Percentiles rank a stretch among this genome's conserved stretches.
Evolutionary conservation across 106 monocot genomes (phyloP).

Genomic region (Acanthochlamys bracteata): DNA sequence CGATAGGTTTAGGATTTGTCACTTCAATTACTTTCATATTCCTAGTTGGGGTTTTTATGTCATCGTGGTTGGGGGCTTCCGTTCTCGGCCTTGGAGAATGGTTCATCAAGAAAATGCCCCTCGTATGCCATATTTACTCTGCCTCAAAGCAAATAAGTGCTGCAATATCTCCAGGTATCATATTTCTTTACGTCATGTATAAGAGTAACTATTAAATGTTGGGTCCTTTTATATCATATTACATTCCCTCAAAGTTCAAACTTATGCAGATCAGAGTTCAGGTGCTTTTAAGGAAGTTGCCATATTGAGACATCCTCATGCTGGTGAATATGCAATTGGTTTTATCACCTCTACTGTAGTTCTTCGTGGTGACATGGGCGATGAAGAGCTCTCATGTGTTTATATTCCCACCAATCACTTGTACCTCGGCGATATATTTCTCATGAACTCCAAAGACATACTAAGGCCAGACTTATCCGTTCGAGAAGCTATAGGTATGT

Average conservation of each 20-base stretch:
- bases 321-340: constrained; percentile 16
- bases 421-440: constrained; percentile 13
- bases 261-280: constrained; percentile 18
- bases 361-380: constrained; percentile 5
- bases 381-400: constrained; percentile 14
- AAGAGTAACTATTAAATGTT: no score
- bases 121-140: constrained; percentile 15
- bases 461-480: constrained; percentile 16
- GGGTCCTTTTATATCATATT: no score
- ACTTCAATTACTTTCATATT: constrained; percentile 11
- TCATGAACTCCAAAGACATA: constrained; percentile 13
- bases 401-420: constrained; percentile 13
- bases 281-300: constrained; percentile 20
- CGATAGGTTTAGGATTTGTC: constrained; percentile 5
- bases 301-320: constrained; percentile 12
- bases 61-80: constrained; percentile 18
- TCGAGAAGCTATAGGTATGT: constrained; percentile 18
- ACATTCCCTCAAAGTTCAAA: no score
- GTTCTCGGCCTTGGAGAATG: constrained; percentile 17
- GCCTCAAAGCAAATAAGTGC: constrained; percentile 15
- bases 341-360: constrained; percentile 15
- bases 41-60: constrained; percentile 21
- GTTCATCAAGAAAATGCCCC: constrained; percentile 20
- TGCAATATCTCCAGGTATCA: constrained; percentile 11
- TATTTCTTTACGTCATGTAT: no score